Evolutionary conservation across 345 rosid species (phyloP), one percentile per base, ranked within the genome.

Genomic region (Populus alba): DNA sequence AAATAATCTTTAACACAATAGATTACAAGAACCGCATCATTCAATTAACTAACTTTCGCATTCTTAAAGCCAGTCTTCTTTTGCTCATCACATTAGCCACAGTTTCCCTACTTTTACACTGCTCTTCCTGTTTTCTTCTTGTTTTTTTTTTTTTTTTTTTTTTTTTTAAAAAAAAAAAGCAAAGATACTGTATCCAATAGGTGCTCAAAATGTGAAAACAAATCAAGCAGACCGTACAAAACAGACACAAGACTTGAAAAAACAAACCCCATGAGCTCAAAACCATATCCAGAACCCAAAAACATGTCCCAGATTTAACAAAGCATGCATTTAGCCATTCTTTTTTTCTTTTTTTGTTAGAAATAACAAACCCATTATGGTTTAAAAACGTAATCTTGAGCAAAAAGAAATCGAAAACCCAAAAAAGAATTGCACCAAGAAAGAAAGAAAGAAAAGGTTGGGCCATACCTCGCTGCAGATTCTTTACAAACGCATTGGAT

Each of bases 381-480:
- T 59, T 22, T 13, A 39, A 68, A 10, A 68, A 65, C 17, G 6
- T 31, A 53, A 70, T 20, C 63, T 15, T n/a, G 2, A 66, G 43
- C 45, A 27, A 3, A 37, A 57, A 51, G 4, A 68, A 43, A 5
- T 53, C 16, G 45, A 33, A 55, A 66, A 39, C 71, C 38, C 37
- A 25, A 0, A 6, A 33, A 70, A 27, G 33, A n/a, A 27, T 16
- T 43, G 8, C 23, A 37, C 31, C 23, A 39, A n/a, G 6, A 17
- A 37, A 66, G 33, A 80, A 18, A 71, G 37, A 80, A 18, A 71
- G 37, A 17, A 25, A 18, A 27, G 22, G 12, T 27, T 1, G 38
- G 43, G 74, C 38, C 73, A 45, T 72, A 80, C 86, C 83, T 80
- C 43, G 55, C 3, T 39, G n/a, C n/a, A 25, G 71, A 61, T 23